phyloP scores from a whole-genome alignment of 2,329 filamentous ascomycete species.

The Stagonosporopsis cucurbitacearum region DNA sequence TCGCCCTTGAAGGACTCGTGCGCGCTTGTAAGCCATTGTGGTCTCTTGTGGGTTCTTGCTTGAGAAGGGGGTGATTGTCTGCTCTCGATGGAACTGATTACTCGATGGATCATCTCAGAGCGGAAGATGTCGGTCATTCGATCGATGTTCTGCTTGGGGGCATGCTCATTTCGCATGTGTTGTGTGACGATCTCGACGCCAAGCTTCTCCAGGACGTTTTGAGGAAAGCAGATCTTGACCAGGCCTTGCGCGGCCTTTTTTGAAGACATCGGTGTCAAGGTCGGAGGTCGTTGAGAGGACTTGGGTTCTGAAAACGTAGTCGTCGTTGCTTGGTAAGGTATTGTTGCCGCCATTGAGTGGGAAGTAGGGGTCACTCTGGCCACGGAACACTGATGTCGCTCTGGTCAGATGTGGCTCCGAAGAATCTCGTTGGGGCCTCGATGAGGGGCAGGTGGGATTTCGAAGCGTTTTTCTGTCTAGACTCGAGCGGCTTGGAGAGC shows the following conservation, averaged over 20 bases:
- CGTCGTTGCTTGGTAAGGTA: constrained; percentile 21
- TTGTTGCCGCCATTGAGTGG: not conserved
- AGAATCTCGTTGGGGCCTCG: not conserved
- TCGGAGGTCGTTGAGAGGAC: constrained; percentile 24
- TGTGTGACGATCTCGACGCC: constrained; percentile 25
- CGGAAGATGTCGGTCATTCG: constrained; percentile 25
- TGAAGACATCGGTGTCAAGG: constrained; percentile 28
- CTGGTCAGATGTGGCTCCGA: not conserved
- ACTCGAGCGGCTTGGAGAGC: not conserved
- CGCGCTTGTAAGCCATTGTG: too few relatives aligned
- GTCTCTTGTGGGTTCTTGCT: too few relatives aligned
- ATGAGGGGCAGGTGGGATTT: not conserved
- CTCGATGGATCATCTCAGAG: constrained; percentile 27
- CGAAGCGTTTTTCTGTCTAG: constrained; percentile 8
- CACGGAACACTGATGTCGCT: constrained; percentile 2
- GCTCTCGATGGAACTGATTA: too few relatives aligned
- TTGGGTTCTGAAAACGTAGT: constrained; percentile 35
- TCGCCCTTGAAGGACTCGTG: too few relatives aligned
- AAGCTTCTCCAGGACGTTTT: constrained; percentile 30
- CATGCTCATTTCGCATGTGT: constrained; percentile 32
- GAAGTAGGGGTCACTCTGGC: constrained; percentile 4
- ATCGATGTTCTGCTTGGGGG: constrained; percentile 21
- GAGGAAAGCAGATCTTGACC: constrained; percentile 37
- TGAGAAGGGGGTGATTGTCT: too few relatives aligned
- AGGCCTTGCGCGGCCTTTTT: constrained; percentile 35